A percentile compares a stretch with the other conserved stretches of the same genome.
These are phyloP conservation scores for Boletus coccyginus DNA, from an alignment of 768 basidiomycete genomes.

Conservation along the genomic window DNA sequence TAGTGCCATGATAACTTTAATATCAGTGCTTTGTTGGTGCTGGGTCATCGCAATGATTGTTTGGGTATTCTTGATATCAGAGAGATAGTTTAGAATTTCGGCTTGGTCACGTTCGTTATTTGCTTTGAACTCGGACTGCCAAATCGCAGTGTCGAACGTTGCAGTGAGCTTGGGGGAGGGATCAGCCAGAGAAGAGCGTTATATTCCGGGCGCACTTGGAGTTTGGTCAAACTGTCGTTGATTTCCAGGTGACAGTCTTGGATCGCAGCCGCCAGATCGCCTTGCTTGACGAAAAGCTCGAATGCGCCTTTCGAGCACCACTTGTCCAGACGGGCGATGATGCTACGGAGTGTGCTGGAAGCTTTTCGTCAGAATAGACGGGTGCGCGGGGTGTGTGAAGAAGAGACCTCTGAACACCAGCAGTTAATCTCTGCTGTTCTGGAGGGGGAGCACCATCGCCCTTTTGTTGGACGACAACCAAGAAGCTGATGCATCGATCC, in stretches of 20 bases:
- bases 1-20: slow-evolving; percentile 44
- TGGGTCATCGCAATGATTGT: slow-evolving; percentile 34
- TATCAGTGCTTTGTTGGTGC: slow-evolving; percentile 33
- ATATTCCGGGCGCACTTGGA: slow-evolving; percentile 38
- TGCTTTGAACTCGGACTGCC: slow-evolving; percentile 44
- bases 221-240: slow-evolving; percentile 43
- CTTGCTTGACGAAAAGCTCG: slow-evolving; percentile 46
- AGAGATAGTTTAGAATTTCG: slow-evolving; percentile 42
- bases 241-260: slow-evolving; percentile 44
- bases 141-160: slow-evolving; percentile 43
- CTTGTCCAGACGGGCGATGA: slow-evolving; percentile 40
- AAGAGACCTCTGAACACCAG: slow-evolving; percentile 32
- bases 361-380: slow-evolving; percentile 4
- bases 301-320: slow-evolving; percentile 42
- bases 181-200: slow-evolving; percentile 6
- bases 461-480: slow-evolving; percentile 38
- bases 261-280: slow-evolving; percentile 43
- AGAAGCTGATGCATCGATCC: slow-evolving; percentile 44
- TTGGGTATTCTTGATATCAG: slow-evolving; percentile 43
- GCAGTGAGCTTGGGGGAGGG: slow-evolving; percentile 38
- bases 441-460: slow-evolving; percentile 26
- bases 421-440: slow-evolving; percentile 33
- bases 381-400: neutral
- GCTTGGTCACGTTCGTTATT: slow-evolving; percentile 41
- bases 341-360: slow-evolving; percentile 31